These are phyloP conservation scores for Arabis alpina DNA, from an alignment of 345 rosid species.

Conservation along the genomic window DNA sequence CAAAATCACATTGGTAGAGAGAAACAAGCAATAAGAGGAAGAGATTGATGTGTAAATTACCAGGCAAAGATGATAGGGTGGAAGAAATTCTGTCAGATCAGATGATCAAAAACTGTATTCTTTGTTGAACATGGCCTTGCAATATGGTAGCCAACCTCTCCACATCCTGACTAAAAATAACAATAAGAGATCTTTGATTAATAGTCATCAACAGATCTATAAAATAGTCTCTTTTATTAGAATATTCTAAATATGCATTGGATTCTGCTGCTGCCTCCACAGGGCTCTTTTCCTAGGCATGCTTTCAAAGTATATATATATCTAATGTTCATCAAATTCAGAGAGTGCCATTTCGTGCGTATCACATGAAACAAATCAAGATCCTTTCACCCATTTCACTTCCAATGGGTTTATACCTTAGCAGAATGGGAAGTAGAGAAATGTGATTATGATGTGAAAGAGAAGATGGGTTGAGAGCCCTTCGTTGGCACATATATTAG, in stretches of 20 bases:
- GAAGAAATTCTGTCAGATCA: conserved; percentile 28
- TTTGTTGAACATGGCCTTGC: conserved; percentile 30
- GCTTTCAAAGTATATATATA: conserved; percentile 18
- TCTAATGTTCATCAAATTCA: conserved; percentile 7
- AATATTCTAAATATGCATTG: conserved; percentile 41
- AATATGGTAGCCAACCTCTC: conserved; percentile 29
- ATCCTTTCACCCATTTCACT: neutral
- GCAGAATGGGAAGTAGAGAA: neutral
- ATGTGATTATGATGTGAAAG: neutral
- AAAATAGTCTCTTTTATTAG: conserved; percentile 38
- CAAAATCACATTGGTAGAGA: conserved; percentile 1
- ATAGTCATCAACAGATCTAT: conserved; percentile 36
- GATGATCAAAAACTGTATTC: conserved; percentile 11
- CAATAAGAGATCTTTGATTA: conserved; percentile 17
- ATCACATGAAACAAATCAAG: conserved; percentile 5
- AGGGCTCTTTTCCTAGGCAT: conserved; percentile 17
- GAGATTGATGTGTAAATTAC: conserved; percentile 23
- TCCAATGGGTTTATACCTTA: neutral
- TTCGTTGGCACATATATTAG: neutral
- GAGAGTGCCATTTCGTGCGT: conserved; percentile 2
- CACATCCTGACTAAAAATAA: conserved; percentile 38
- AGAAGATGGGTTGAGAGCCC: conserved; percentile 6
- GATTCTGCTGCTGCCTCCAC: conserved; percentile 32
- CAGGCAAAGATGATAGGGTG: conserved; percentile 31
- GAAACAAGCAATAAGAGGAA: conserved; percentile 4